Conservation (phyloP, 176 grass and related monocot species). For the Zizania latifolia region DNA sequence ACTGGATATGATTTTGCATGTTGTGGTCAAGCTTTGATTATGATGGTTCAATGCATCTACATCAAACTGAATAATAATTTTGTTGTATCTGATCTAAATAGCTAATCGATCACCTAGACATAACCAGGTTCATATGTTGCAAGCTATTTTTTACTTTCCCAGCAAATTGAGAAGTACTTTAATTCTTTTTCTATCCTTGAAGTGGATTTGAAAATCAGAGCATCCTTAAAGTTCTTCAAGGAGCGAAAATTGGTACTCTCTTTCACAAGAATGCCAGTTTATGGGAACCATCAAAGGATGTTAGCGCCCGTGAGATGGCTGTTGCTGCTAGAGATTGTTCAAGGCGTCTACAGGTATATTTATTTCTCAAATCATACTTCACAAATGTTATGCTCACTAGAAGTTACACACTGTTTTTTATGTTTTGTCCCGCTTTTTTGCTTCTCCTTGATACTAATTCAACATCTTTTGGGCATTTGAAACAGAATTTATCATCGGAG, state of each 20-base stretch:
- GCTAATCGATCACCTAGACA: background rate
- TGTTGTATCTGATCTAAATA: background rate
- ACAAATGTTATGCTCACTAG: background rate
- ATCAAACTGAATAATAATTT: background rate
- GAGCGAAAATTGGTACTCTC: conserved; percentile 87
- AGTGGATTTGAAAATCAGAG: conserved; percentile 81
- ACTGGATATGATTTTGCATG: background rate
- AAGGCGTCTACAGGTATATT: conserved; percentile 60
- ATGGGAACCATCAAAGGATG: conserved; percentile 52
- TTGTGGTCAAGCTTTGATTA: background rate
- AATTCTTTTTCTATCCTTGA: conserved; percentile 25
- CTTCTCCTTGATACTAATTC: background rate
- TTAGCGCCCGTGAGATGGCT: conserved; percentile 71
- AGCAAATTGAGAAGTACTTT: background rate
- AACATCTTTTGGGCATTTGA: background rate
- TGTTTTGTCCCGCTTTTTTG: background rate
- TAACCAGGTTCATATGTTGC: background rate
- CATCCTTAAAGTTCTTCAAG: conserved; percentile 80
- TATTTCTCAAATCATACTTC: background rate
- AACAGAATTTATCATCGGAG: conserved; percentile 76
- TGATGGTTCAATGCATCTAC: background rate
- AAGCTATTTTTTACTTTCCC: background rate
- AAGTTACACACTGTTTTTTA: background rate
- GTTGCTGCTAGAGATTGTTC: conserved; percentile 79
- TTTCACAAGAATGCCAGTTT: conserved; percentile 68